Base-by-base conservation (phyloP, 2,329 filamentous ascomycete genomes). In the Hypoxylon sp. region DNA sequence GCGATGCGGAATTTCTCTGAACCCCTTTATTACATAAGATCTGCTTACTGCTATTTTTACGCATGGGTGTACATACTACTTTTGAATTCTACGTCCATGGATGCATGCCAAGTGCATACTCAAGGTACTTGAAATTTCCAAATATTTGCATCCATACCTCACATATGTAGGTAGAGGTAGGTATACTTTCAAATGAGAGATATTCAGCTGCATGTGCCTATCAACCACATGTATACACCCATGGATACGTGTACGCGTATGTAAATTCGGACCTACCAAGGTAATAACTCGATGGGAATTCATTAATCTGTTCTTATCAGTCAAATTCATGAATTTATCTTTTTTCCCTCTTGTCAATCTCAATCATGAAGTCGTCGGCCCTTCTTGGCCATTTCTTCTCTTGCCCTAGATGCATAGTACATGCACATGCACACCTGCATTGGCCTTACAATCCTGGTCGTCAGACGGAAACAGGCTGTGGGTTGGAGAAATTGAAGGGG, bases 251-350 rank as follows among this genome's bases (percentile, higher is more conserved):
- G 52, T 50, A 42, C 13, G 7, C n/a, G 3, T 53, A 32, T 37
- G 31, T 24, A 24, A 54, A 52, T 54, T 68, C 39, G 61, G 58
- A 62, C 62, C 52, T 62, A 50, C 15, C 24, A 27, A 50, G 21
- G 15, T 29, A 65, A 57, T 68, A 65, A 32, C 31, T 58, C 51
- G 39, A 61, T 58, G 10, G n/a, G 48, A 42, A 21, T 46, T 53
- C 48, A 54, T 67, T 54, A 60, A 66, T 60, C 42, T 58, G 52
- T 62, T 60, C 64, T 70, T 70, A 70, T 70, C 64, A 67, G 50
- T 62, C 27, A 57, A 27, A 27, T 27, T 27, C 24, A 27, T 27
- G 24, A 27, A 55, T 59, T 60, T 42, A 27, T 47, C 15, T 65
- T 47, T 55, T 31, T 35, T 39, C 29, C 51, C n/a, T 54, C 31